Conservation (phyloP, 2,329 filamentous ascomycete species). For the Balansia obtecta region DNA sequence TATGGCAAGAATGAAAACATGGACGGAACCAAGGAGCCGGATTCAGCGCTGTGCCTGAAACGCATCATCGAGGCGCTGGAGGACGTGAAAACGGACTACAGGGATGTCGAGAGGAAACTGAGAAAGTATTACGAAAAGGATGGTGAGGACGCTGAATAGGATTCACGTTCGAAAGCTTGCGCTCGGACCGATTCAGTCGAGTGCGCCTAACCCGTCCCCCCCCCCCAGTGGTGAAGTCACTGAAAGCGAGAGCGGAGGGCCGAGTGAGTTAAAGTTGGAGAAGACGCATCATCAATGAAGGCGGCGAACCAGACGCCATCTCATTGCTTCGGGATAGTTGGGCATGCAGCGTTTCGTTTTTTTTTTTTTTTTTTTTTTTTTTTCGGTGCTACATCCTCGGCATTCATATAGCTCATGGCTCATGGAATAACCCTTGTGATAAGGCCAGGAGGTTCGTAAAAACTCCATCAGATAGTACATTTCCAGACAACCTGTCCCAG, state of each 20-base stretch:
- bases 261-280: background rate
- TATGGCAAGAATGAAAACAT: slow-evolving; percentile 75
- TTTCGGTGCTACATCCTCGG: background rate
- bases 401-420: background rate
- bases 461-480: background rate
- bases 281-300: background rate
- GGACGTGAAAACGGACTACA: slow-evolving; percentile 64
- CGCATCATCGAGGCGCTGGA: slow-evolving; percentile 59
- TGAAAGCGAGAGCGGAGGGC: background rate
- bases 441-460: background rate
- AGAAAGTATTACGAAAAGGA: slow-evolving; percentile 46
- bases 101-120: slow-evolving; percentile 58
- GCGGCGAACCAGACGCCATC: background rate
- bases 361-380: background rate
- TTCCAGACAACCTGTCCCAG: background rate
- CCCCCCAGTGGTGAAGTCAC: background rate
- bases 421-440: background rate
- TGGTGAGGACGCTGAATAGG: slow-evolving; percentile 10
- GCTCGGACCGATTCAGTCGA: background rate
- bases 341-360: background rate
- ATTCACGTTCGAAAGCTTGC: background rate
- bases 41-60: slow-evolving; percentile 55
- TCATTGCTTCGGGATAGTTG: background rate
- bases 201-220: background rate
- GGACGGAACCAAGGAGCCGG: slow-evolving; percentile 53